Conservation (phyloP, 2,329 filamentous ascomycete species). For the Furcasterigmium sp. region DNA sequence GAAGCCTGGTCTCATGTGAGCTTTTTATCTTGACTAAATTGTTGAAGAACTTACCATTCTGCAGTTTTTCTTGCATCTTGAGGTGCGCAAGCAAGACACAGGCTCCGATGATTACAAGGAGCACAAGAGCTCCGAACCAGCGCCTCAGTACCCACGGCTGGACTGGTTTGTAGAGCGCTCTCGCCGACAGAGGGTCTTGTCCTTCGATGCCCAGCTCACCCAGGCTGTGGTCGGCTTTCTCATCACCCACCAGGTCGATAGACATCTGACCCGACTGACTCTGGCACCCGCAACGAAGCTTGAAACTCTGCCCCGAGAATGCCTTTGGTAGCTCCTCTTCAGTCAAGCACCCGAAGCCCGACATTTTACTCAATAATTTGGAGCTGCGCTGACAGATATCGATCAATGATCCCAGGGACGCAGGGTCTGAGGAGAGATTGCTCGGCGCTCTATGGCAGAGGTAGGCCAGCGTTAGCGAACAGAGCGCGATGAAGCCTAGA, state of each 20-base stretch:
- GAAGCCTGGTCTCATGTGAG: no score
- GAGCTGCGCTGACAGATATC: constrained; percentile 10
- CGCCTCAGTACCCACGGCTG: constrained; percentile 3
- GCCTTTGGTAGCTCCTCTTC: constrained; percentile 2
- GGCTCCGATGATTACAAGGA: constrained; percentile 5
- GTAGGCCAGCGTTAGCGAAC: no score
- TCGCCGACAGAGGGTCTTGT: background rate
- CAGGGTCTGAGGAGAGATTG: constrained; percentile 17
- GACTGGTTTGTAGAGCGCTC: constrained; percentile 8
- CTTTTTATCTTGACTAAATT: no score
- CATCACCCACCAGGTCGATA: constrained; percentile 5
- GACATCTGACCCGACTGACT: background rate
- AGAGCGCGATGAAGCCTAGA: constrained; percentile 7
- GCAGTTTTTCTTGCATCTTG: constrained; percentile 8
- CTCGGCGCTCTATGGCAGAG: constrained; percentile 9
- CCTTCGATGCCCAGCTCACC: background rate
- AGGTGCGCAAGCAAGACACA: constrained; percentile 7
- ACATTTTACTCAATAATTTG: constrained; percentile 4
- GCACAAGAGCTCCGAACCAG: background rate
- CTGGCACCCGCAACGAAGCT: constrained; percentile 3
- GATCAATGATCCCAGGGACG: constrained; percentile 19
- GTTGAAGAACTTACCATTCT: constrained; percentile 7
- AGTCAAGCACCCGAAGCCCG: constrained; percentile 4
- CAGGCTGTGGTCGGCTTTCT: background rate
- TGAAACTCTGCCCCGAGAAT: constrained; percentile 4